Evolutionary conservation across 2,329 filamentous ascomycete genomes (phyloP), one percentile per base, ranked within the genome.

Genomic region (Paraconiothyrium sp.): DNA sequence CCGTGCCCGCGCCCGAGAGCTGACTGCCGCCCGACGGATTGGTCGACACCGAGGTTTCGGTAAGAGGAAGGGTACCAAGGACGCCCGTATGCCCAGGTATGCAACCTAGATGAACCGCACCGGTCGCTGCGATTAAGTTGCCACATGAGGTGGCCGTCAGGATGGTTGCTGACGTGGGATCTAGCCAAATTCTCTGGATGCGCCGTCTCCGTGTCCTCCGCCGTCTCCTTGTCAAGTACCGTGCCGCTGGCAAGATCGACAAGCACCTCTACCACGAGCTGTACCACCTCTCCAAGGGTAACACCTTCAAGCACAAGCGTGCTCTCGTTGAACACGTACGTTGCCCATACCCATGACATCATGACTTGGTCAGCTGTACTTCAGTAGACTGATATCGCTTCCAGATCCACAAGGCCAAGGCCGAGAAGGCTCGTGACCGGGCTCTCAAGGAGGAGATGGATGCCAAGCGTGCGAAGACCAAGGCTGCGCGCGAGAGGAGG

Each of bases 221-320:
- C 83, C 95, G 95, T 83, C 92, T 99, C 67, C 89, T 99, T 76
- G 95, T 97, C 88, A 98, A 98, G 90, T 99, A 99, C 90, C 95
- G 95, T 85, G 94, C 94, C 84, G 92, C 92, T 80, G 96, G 96
- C 85, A 99, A 99, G 92, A 99, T 99, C 84, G 95, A 99, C 88
- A 99, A 99, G 91, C 95, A 99, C 89, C 93, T 99, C 68, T 99
- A 99, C 90, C 95, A 99, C 90, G 94, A 98, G 88, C 93, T 99
- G 76, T 99, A 99, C 90, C 95, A 97, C 86, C 88, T 97, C 83
- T 95, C 92, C 91, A 99, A 99, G 94, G 96, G 95, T 96, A 99
- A 99, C 91, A 94, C 95, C 84, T 99, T 99, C 92, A 99, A 99
- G 94, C 95, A 99, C 93, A 99, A 98, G 94, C 92, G 95, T 86